Conservation (phyloP, 176 grass and related monocot genomes). For the Calamus simplicifolius region DNA sequence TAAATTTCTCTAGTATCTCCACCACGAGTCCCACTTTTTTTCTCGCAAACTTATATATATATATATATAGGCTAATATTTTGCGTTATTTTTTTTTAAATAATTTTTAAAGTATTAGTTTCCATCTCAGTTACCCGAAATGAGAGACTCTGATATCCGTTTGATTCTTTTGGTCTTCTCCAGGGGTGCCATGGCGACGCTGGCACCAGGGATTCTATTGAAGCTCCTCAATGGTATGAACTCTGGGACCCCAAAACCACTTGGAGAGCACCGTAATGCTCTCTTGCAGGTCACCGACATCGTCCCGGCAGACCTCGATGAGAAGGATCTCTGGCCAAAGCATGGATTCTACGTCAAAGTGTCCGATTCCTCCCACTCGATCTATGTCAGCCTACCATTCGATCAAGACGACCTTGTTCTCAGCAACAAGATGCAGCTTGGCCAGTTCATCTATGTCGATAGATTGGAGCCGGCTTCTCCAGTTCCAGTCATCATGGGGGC, state of each 20-base stretch:
- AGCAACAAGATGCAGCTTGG: slow-evolving; percentile 89
- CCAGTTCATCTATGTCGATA: slow-evolving; percentile 72
- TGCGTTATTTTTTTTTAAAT: too few relatives aligned
- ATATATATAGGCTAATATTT: too few relatives aligned
- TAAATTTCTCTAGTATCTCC: too few relatives aligned
- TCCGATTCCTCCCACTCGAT: slow-evolving; percentile 76
- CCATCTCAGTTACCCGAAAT: neutral
- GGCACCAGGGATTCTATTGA: slow-evolving; percentile 56
- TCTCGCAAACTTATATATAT: too few relatives aligned
- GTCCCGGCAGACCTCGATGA: slow-evolving; percentile 83
- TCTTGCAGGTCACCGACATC: slow-evolving; percentile 87
- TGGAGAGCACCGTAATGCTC: slow-evolving; percentile 63
- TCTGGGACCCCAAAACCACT: slow-evolving; percentile 36
- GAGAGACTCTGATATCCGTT: neutral
- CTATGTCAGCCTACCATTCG: slow-evolving; percentile 61
- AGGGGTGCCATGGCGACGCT: slow-evolving; percentile 47
- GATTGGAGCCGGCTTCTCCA: slow-evolving; percentile 57
- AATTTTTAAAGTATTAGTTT: neutral
- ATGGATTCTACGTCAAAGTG: slow-evolving; percentile 91
- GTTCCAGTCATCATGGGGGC: slow-evolving; percentile 69
- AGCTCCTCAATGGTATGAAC: slow-evolving; percentile 72
- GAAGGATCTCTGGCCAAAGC: slow-evolving; percentile 71
- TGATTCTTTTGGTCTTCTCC: too few relatives aligned
- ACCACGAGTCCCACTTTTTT: too few relatives aligned
- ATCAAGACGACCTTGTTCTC: slow-evolving; percentile 79